phyloP scores from a whole-genome alignment of 2,329 filamentous ascomycete species.

The Hortaea werneckii region DNA sequence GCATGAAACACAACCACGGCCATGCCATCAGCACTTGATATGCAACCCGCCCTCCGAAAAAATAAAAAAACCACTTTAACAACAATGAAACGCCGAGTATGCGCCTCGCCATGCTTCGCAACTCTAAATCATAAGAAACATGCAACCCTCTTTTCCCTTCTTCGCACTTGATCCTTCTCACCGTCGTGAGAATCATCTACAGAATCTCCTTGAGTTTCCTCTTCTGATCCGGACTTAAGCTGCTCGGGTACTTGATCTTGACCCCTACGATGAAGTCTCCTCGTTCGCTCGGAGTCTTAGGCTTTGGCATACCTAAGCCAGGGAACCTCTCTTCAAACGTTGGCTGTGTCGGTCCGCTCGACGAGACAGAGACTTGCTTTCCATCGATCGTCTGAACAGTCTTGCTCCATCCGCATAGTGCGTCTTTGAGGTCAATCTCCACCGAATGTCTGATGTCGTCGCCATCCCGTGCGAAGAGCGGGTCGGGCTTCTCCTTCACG shows the following conservation, averaged over 20 bases:
- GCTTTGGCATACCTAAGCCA: constrained; percentile 83
- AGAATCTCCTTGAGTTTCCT: constrained; percentile 69
- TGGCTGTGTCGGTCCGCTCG: constrained; percentile 74
- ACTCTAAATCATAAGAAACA: not conserved
- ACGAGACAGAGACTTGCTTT: constrained; percentile 69
- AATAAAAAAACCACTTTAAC: not conserved
- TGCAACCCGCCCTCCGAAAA: constrained; percentile 2
- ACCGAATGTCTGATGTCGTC: constrained; percentile 75
- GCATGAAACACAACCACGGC: not conserved
- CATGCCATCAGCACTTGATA: constrained; percentile 8
- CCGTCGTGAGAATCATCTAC: constrained; percentile 15
- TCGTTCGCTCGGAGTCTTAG: constrained; percentile 74
- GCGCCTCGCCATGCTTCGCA: constrained; percentile 3
- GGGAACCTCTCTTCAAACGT: constrained; percentile 75
- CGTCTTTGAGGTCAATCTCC: constrained; percentile 82
- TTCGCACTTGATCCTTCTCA: not conserved
- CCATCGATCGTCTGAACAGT: constrained; percentile 92
- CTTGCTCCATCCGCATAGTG: constrained; percentile 83
- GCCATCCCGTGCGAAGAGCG: constrained; percentile 73
- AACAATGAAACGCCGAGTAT: not conserved
- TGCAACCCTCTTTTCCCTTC: not conserved
- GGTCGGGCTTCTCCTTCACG: constrained; percentile 86
- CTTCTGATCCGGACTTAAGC: constrained; percentile 69
- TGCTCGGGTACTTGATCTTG: constrained; percentile 84
- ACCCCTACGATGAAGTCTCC: constrained; percentile 85